Evolutionary conservation across 2,329 filamentous ascomycete species (phyloP).

Genomic region (Trichoderma koningiopsis): DNA sequence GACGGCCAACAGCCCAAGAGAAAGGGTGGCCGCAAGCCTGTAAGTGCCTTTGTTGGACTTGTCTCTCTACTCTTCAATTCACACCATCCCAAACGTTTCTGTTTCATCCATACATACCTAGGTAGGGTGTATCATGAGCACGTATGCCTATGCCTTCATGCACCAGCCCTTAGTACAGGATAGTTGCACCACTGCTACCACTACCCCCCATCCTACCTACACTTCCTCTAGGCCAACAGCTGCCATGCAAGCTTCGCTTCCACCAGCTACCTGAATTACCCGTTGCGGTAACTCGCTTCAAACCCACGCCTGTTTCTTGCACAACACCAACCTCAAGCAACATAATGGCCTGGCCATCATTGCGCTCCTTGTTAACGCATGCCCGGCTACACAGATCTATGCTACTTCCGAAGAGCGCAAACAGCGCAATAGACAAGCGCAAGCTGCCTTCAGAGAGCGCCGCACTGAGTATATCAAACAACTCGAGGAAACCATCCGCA

Average conservation of each 20-base stretch:
- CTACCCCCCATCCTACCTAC: neutral
- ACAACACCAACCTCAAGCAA: slow-evolving; percentile 3
- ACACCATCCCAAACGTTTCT: neutral
- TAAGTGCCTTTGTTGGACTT: slow-evolving; percentile 55
- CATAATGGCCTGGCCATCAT: neutral
- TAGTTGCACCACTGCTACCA: neutral
- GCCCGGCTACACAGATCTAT: slow-evolving; percentile 70
- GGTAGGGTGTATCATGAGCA: neutral
- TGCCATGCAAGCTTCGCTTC: neutral
- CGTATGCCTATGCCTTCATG: neutral
- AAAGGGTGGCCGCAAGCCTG: slow-evolving; percentile 96
- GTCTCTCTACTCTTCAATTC: neutral
- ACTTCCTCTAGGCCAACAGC: neutral
- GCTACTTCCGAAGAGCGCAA: slow-evolving; percentile 98
- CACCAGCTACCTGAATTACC: neutral
- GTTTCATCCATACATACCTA: too few species aligned
- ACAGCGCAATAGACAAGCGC: slow-evolving; percentile 94
- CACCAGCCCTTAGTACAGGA: neutral
- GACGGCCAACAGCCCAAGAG: slow-evolving; percentile 77
- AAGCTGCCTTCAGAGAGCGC: slow-evolving; percentile 94
- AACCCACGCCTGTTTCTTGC: neutral
- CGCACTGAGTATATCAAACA: slow-evolving; percentile 99
- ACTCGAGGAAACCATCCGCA: slow-evolving; percentile 93
- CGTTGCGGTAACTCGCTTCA: slow-evolving; percentile 8
- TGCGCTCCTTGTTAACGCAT: slow-evolving; percentile 25